These are phyloP conservation scores for Ophiostoma pallidulum DNA, from an alignment of 2,329 filamentous ascomycete genomes.

Conservation along the genomic window DNA sequence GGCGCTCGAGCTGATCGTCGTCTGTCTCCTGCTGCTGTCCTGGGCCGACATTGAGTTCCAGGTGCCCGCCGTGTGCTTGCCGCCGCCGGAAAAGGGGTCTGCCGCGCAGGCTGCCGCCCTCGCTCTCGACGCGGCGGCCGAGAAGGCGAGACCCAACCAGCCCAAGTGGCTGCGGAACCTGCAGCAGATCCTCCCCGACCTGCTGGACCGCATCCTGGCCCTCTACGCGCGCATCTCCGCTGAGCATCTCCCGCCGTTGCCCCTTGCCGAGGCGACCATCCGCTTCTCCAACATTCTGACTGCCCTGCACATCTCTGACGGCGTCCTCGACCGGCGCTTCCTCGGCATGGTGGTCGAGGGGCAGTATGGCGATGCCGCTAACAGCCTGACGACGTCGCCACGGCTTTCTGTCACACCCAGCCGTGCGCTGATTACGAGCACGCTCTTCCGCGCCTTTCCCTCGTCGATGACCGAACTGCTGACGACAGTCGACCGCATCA, in stretches of 20 bases:
- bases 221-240: conserved; percentile 62
- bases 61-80: conserved; percentile 50
- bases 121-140: conserved; percentile 26
- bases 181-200: conserved; percentile 56
- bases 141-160: conserved; percentile 36
- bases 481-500: conserved; percentile 64
- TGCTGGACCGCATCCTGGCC: conserved; percentile 64
- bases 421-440: conserved; percentile 54
- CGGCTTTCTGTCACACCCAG: conserved; percentile 46
- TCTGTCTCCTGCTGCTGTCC: conserved; percentile 73
- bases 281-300: conserved; percentile 63
- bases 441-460: conserved; percentile 62
- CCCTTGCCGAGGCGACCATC: conserved; percentile 63
- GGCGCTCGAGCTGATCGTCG: conserved; percentile 75
- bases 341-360: conserved; percentile 59
- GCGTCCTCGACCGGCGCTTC: conserved; percentile 50
- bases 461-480: conserved; percentile 56
- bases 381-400: conserved; percentile 37
- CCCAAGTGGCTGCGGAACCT: conserved; percentile 46
- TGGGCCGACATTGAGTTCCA: conserved; percentile 80
- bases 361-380: conserved; percentile 37
- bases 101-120: conserved; percentile 21
- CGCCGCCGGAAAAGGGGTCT: conserved; percentile 37
- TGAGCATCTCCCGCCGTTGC: conserved; percentile 61
- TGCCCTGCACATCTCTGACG: conserved; percentile 55